phyloP scores from a whole-genome alignment of 129 eudicot genomes.

The Chrysanthemum lavandulifolium region DNA sequence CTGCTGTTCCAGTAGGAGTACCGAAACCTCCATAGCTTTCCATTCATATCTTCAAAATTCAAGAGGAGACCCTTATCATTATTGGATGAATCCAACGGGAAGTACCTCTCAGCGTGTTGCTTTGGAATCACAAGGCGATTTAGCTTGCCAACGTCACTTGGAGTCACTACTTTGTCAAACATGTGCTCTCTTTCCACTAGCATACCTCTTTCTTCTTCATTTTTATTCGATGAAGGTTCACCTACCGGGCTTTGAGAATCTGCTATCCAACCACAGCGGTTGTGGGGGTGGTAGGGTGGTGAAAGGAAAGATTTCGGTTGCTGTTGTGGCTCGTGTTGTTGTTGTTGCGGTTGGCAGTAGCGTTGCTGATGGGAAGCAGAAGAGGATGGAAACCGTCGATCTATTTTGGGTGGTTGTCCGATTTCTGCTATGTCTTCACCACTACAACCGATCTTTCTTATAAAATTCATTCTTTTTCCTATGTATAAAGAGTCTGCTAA shows the following conservation, averaged over 20 bases:
- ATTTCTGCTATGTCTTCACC: conserved; percentile 24
- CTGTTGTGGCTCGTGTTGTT: neutral
- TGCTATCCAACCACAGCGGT: neutral
- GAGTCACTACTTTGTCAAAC: conserved; percentile 91
- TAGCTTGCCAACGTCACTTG: conserved; percentile 92
- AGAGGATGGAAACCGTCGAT: conserved; percentile 6
- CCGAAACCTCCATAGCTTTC: conserved; percentile 82
- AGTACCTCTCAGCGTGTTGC: conserved; percentile 84
- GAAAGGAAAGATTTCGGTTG: conserved; percentile 5
- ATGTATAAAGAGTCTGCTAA: neutral
- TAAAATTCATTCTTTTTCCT: conserved; percentile 39
- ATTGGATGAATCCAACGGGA: conserved; percentile 67
- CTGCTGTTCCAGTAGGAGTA: conserved; percentile 96
- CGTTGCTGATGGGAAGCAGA: conserved; percentile 13
- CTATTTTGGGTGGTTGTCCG: conserved; percentile 9
- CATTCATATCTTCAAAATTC: conserved; percentile 71
- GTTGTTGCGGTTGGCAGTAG: conserved; percentile 19
- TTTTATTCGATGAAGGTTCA: conserved; percentile 10
- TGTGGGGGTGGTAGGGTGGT: conserved; percentile 18
- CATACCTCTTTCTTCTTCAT: conserved; percentile 10
- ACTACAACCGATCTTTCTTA: conserved; percentile 1
- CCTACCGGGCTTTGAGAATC: conserved; percentile 12
- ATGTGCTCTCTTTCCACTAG: conserved; percentile 67
- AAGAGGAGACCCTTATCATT: conserved; percentile 64
- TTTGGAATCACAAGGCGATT: conserved; percentile 84